Conservation (phyloP, 2,329 filamentous ascomycete genomes). For the Ceratocystis diversiconidia region DNA sequence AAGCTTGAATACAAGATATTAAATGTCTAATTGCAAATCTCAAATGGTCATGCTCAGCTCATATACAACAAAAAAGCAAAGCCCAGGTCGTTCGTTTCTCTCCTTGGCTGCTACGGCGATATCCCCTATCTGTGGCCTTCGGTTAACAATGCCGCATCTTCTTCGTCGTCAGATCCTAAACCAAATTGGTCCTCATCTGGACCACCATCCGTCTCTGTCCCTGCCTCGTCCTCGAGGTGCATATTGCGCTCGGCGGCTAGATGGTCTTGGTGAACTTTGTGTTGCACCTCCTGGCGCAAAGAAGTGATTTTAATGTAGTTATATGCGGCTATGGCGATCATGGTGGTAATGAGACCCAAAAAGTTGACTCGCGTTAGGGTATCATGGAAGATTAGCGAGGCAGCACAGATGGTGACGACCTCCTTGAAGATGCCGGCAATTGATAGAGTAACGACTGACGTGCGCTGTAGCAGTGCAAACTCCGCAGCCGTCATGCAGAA, state of each 20-base stretch:
- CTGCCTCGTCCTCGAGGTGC: constrained; percentile 77
- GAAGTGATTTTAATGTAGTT: constrained; percentile 88
- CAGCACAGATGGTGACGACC: constrained; percentile 85
- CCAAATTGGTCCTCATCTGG: constrained; percentile 78
- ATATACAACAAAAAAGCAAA: not conserved
- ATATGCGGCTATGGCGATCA: constrained; percentile 73
- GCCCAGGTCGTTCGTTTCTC: not conserved
- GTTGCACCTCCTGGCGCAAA: constrained; percentile 66
- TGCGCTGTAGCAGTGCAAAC: constrained; percentile 87
- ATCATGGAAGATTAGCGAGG: constrained; percentile 78
- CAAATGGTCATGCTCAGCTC: constrained; percentile 1
- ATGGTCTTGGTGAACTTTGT: constrained; percentile 33
- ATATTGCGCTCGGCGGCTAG: constrained; percentile 54
- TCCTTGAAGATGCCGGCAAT: constrained; percentile 99
- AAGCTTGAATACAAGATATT: not conserved
- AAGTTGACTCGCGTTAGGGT: constrained; percentile 77
- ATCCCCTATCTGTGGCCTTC: not conserved
- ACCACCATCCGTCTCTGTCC: not conserved
- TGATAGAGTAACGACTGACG: constrained; percentile 85
- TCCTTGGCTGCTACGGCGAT: not conserved
- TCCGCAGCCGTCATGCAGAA: constrained; percentile 96
- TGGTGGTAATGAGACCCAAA: constrained; percentile 73
- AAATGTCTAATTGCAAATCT: not conserved
- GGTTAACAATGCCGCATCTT: constrained; percentile 14
- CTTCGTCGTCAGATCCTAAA: constrained; percentile 43